These are phyloP conservation scores for Ophiosphaerella narmari DNA, from an alignment of 2,329 filamentous ascomycete species.

Conservation along the genomic window DNA sequence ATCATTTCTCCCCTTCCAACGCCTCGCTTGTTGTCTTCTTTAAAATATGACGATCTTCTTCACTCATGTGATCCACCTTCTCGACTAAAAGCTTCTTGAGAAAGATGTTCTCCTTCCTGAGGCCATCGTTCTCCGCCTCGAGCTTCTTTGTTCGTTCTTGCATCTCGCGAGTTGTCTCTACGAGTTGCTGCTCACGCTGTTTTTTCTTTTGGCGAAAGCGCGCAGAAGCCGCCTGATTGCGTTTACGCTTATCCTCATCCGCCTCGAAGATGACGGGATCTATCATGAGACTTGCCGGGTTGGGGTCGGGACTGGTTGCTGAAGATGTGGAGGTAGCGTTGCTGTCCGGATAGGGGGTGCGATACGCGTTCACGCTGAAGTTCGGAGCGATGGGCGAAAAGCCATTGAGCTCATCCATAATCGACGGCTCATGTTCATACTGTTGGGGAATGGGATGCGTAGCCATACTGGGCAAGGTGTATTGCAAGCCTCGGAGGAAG, in stretches of 20 bases:
- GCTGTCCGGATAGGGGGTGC: slow-evolving; percentile 40
- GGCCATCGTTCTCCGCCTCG: slow-evolving; percentile 56
- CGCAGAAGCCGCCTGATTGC: slow-evolving; percentile 86
- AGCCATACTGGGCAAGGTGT: slow-evolving; percentile 36
- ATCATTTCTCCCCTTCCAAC: slow-evolving; percentile 3
- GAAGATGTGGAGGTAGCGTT: slow-evolving; percentile 35
- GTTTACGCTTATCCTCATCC: slow-evolving; percentile 86
- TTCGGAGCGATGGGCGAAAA: slow-evolving; percentile 33
- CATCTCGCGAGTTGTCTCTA: slow-evolving; percentile 65
- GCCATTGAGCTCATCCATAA: slow-evolving; percentile 37
- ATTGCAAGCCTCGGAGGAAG: slow-evolving; percentile 30
- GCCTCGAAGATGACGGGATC: slow-evolving; percentile 52
- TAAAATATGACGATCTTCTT: slow-evolving; percentile 37
- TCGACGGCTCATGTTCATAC: slow-evolving; percentile 29
- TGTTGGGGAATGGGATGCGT: slow-evolving; percentile 26
- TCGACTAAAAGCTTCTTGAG: slow-evolving; percentile 42
- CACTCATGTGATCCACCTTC: slow-evolving; percentile 47
- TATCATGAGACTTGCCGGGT: slow-evolving; percentile 14
- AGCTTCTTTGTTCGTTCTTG: slow-evolving; percentile 75
- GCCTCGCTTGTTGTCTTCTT: slow-evolving; percentile 29
- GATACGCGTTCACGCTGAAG: slow-evolving; percentile 31
- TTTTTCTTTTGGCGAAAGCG: slow-evolving; percentile 96
- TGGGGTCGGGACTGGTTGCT: slow-evolving; percentile 28
- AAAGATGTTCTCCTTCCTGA: slow-evolving; percentile 51
- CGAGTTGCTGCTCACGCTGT: slow-evolving; percentile 82